Evolutionary conservation across 768 basidiomycete genomes (phyloP).

Genomic region (Asterophora lycoperdoides): DNA sequence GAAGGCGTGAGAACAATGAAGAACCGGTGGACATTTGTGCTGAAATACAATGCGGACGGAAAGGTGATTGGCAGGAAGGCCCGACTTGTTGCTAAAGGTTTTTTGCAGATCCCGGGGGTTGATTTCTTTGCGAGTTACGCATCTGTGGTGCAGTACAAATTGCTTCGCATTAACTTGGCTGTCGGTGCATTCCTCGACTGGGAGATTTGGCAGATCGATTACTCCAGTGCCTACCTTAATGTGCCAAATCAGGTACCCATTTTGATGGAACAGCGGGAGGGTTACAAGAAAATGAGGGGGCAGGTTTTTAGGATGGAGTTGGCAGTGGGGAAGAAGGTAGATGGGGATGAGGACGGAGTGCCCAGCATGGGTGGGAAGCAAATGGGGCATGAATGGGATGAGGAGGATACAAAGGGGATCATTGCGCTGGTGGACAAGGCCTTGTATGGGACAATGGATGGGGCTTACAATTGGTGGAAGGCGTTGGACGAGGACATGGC

Average conservation of each 20-base stretch:
- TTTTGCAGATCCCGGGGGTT: conserved; percentile 5
- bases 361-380: no score
- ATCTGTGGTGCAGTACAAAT: neutral
- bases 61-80: neutral
- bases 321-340: neutral
- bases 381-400: no score
- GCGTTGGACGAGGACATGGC: neutral
- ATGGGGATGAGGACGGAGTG: no score
- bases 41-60: neutral
- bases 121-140: no score
- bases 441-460: conserved; percentile 1
- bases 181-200: no score
- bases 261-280: no score
- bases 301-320: neutral
- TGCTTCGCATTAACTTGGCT: no score
- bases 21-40: neutral
- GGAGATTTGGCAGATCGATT: no score
- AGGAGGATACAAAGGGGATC: no score
- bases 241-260: no score
- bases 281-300: no score
- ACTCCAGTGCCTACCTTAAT: neutral
- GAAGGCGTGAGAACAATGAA: neutral
- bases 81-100: conserved; percentile 24
- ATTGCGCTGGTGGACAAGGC: neutral
- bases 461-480: neutral